phyloP scores from a whole-genome alignment of 2,329 filamentous ascomycete species.

The Ceratocystis cubensis region DNA sequence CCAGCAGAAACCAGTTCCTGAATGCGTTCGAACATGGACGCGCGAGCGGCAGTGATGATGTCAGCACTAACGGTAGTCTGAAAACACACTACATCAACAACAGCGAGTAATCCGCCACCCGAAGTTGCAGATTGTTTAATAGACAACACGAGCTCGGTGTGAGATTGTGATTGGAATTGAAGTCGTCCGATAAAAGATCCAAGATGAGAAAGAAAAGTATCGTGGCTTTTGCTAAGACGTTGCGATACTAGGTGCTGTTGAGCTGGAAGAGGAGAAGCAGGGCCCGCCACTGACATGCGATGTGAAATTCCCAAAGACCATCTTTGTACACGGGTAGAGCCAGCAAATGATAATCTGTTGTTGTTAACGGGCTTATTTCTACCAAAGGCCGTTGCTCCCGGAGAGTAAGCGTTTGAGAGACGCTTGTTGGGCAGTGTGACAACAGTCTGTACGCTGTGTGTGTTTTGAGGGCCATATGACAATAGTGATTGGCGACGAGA shows the following conservation, averaged over 20 bases:
- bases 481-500: constrained; percentile 19
- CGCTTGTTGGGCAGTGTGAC: constrained; percentile 33
- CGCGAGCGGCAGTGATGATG: constrained; percentile 54
- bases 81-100: constrained; percentile 71
- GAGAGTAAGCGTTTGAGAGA: constrained; percentile 35
- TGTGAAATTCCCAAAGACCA: constrained; percentile 50
- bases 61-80: constrained; percentile 59
- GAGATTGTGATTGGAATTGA: constrained; percentile 83
- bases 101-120: constrained; percentile 63
- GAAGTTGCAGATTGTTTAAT: constrained; percentile 75
- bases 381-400: constrained; percentile 18
- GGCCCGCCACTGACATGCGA: constrained; percentile 62
- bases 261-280: constrained; percentile 41
- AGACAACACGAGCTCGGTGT: constrained; percentile 66
- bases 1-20: constrained; percentile 70
- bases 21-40: constrained; percentile 67
- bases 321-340: constrained; percentile 33
- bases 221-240: constrained; percentile 65
- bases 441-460: constrained; percentile 33
- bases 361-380: constrained; percentile 24
- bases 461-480: constrained; percentile 33
- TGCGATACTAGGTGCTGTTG: constrained; percentile 71
- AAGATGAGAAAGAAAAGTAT: constrained; percentile 78
- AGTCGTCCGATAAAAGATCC: constrained; percentile 84
- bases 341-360: constrained; percentile 30